Evolutionary conservation across 352 stramenopile genomes (phyloP).

Genomic region (Globisporangium camurandrum): DNA sequence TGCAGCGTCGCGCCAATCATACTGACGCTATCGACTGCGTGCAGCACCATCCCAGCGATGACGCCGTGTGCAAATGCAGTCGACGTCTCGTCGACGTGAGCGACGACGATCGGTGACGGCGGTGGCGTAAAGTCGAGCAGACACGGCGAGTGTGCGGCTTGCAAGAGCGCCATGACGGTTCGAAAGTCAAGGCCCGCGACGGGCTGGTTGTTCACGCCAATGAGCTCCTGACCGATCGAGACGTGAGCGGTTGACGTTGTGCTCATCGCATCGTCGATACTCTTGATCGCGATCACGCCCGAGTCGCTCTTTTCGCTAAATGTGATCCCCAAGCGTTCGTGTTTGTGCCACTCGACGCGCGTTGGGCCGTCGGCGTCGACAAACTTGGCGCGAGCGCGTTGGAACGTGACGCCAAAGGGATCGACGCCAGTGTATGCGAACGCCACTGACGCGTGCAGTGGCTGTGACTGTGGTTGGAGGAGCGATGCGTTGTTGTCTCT

Average conservation of each 20-base stretch:
- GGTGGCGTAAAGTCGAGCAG: slow-evolving; percentile 39
- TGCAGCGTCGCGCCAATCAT: slow-evolving; percentile 31
- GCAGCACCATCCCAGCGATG: slow-evolving; percentile 28
- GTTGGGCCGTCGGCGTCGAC: slow-evolving; percentile 19
- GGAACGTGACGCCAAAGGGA: slow-evolving; percentile 29
- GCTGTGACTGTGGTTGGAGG: not conserved
- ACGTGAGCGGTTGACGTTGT: slow-evolving; percentile 15
- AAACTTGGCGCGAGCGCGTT: slow-evolving; percentile 27
- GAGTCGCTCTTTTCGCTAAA: slow-evolving; percentile 31
- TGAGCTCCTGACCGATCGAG: slow-evolving; percentile 33
- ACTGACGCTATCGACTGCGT: slow-evolving; percentile 20
- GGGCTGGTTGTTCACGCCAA: slow-evolving; percentile 27
- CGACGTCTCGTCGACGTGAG: slow-evolving; percentile 15
- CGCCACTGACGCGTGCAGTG: not conserved
- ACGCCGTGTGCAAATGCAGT: slow-evolving; percentile 21
- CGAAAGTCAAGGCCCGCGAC: slow-evolving; percentile 26
- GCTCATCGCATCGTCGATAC: slow-evolving; percentile 14
- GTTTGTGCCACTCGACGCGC: slow-evolving; percentile 35
- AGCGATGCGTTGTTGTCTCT: not conserved
- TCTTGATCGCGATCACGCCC: slow-evolving; percentile 37
- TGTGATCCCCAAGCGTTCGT: slow-evolving; percentile 37
- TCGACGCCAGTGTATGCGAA: slow-evolving; percentile 25
- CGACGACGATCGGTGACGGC: slow-evolving; percentile 32
- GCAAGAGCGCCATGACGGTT: slow-evolving; percentile 30
- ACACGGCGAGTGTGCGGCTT: slow-evolving; percentile 26